A percentile compares a stretch with the other conserved stretches of the same genome.
These are phyloP conservation scores for Ceratocystis papillata DNA, from an alignment of 2,329 filamentous ascomycete genomes.

Conservation along the genomic window DNA sequence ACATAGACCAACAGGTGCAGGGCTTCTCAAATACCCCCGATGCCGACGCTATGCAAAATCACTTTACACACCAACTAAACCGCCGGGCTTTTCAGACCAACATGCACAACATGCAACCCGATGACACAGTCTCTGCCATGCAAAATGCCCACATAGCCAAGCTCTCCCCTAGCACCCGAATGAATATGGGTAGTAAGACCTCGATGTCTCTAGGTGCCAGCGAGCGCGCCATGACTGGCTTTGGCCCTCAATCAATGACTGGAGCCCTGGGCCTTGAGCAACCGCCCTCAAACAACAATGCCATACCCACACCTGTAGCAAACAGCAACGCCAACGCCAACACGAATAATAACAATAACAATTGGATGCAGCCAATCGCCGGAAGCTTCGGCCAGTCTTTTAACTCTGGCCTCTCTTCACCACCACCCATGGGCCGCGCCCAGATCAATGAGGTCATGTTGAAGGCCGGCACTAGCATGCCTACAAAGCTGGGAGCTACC, in stretches of 20 bases:
- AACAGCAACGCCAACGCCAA: background rate
- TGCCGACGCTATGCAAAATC: conserved; percentile 82
- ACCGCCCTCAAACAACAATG: conserved; percentile 51
- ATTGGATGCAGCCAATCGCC: conserved; percentile 50
- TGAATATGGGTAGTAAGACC: conserved; percentile 33
- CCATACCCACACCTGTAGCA: conserved; percentile 82
- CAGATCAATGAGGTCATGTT: conserved; percentile 85
- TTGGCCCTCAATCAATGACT: conserved; percentile 64
- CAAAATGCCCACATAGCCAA: conserved; percentile 12
- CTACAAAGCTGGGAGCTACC: conserved; percentile 60
- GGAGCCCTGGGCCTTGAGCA: conserved; percentile 47
- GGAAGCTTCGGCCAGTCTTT: conserved; percentile 75
- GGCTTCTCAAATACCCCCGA: conserved; percentile 88
- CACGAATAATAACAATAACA: conserved; percentile 16
- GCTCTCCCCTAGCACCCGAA: conserved; percentile 7
- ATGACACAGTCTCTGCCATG: conserved; percentile 40
- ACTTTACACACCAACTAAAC: conserved; percentile 56
- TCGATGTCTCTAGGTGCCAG: conserved; percentile 25
- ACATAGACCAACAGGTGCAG: conserved; percentile 57
- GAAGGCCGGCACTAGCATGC: conserved; percentile 79
- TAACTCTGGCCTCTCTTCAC: conserved; percentile 81
- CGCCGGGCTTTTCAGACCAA: conserved; percentile 60
- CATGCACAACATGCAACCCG: conserved; percentile 42
- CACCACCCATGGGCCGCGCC: conserved; percentile 55
- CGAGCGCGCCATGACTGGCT: conserved; percentile 44